phyloP scores from a whole-genome alignment of 2,329 filamentous ascomycete species.

The Trichoderma cornu-damae region DNA sequence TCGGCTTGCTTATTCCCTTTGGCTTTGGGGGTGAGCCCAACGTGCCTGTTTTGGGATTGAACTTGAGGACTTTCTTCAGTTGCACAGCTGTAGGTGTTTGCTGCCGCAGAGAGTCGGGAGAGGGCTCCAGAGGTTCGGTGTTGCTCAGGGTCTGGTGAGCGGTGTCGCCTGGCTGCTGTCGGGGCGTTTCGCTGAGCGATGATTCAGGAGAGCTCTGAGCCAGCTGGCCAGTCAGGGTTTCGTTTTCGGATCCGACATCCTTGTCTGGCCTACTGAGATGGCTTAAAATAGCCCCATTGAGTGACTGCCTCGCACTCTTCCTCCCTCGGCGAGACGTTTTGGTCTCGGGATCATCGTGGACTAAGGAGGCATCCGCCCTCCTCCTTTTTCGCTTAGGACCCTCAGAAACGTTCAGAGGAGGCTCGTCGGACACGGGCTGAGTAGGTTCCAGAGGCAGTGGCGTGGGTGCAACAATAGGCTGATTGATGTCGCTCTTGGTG shows the following conservation, averaged over 20 bases:
- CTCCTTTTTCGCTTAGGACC: constrained; percentile 39
- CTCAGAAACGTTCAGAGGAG: constrained; percentile 25
- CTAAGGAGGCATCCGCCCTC: constrained; percentile 34
- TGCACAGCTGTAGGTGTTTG: constrained; percentile 25
- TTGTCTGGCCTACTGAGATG: constrained; percentile 16
- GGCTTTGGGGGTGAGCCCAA: constrained; percentile 56
- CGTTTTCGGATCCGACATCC: not conserved
- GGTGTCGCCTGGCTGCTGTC: not conserved
- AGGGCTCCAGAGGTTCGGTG: constrained; percentile 4
- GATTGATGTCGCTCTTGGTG: constrained; percentile 26
- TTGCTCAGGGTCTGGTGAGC: not conserved
- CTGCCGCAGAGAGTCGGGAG: constrained; percentile 12
- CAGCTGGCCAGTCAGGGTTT: not conserved
- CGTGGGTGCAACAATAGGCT: constrained; percentile 14
- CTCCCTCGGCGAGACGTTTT: constrained; percentile 29
- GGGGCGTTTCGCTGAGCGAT: constrained; percentile 20
- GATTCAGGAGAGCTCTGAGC: constrained; percentile 17
- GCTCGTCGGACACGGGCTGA: not conserved
- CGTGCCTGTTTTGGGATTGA: constrained; percentile 58
- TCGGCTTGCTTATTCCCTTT: constrained; percentile 38
- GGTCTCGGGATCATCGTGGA: constrained; percentile 23
- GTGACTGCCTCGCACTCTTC: constrained; percentile 19
- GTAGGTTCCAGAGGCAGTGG: constrained; percentile 2
- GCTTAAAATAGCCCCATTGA: constrained; percentile 19
- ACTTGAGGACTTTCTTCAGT: constrained; percentile 48